phyloP scores from a whole-genome alignment of 768 basidiomycete genomes.

The Agaricus blazei region DNA sequence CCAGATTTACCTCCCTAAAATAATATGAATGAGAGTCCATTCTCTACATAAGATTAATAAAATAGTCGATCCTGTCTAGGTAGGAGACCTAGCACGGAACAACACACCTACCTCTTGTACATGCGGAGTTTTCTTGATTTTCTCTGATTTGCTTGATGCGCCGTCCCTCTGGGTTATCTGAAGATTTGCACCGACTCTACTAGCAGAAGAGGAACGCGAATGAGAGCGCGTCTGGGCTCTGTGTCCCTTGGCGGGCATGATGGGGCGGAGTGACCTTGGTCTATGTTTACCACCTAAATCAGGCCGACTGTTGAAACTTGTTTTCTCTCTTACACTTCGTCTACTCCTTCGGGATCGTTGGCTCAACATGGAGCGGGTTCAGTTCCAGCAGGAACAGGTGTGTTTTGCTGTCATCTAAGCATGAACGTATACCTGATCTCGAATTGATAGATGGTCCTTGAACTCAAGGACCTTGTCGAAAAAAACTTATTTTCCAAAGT shows the following conservation, averaged over 20 bases:
- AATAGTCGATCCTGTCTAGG: constrained; percentile 13
- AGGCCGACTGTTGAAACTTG: constrained; percentile 3
- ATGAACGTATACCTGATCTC: neutral
- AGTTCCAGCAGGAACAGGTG: constrained; percentile 90
- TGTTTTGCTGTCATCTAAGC: constrained; percentile 6
- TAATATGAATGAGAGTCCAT: constrained; percentile 16
- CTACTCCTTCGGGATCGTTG: constrained; percentile 5
- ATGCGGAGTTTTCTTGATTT: constrained; percentile 42
- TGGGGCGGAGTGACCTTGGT: constrained; percentile 1
- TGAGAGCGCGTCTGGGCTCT: constrained; percentile 52
- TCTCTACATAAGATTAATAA: constrained; percentile 15
- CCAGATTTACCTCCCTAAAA: constrained; percentile 19
- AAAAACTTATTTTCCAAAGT: constrained; percentile 82
- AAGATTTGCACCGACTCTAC: constrained; percentile 54
- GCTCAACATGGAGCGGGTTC: constrained; percentile 80
- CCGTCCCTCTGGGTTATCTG: constrained; percentile 66
- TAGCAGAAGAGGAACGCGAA: constrained; percentile 58
- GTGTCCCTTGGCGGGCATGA: constrained; percentile 49
- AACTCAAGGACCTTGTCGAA: constrained; percentile 88
- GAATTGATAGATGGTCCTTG: constrained; percentile 73
- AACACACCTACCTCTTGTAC: constrained; percentile 39
- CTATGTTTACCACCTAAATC: neutral
- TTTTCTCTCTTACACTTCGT: neutral
- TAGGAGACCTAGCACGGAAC: constrained; percentile 10
- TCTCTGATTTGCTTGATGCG: constrained; percentile 39